Base-by-base conservation (phyloP, 257 asterid species). In the Lithospermum erythrorhizon region DNA sequence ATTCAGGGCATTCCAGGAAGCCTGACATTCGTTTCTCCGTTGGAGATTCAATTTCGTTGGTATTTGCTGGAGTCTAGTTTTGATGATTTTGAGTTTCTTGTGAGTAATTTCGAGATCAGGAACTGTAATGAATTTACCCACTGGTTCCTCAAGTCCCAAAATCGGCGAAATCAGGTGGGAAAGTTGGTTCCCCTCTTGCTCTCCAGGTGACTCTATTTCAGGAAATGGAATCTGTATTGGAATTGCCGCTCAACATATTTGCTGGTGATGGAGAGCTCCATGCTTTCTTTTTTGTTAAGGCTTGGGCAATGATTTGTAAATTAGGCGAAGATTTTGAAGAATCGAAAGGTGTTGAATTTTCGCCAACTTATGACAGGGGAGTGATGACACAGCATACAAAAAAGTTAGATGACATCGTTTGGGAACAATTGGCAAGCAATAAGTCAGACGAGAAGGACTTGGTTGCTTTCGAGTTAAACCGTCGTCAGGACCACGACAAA, bases 141-240 rank as follows among this genome's bases (percentile, higher is more conserved):
- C 79, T 76, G 63, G 76, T 80, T n/a, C 77, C 89, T 17, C 65
- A 61, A 30, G 67, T 82, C 3, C 79, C 86, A 13, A 72, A 74
- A 41, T 59, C 61, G 24, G 52, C 35, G 1, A 65, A 61, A 4
- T 61, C 69, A 6, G 23, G 55, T 0, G 68, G 66, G 3, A 21
- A 62, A 57, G 23, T 67, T 21, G 1, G 67, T 54, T 21, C 81
- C 84, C 0, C 75, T 69, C 5, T 82, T 14, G 81, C 84, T n/a
- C 55, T 82, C 22, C 81, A 82, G 21, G 72, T 74, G 54, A 79
- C 85, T 24, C 57, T 79, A 14, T 79, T 79, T 54, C 82, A 6
- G 71, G 55, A 6, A 67, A 53, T 21, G 85, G 85, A 24, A 47
- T 79, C 1, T 76, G 80, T 55, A 15, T 76, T 1, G 85, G 85